Percentiles rank a stretch among this genome's conserved stretches.
These are phyloP conservation scores for Citrus hindsii DNA, from an alignment of 345 rosid genomes.

Conservation along the genomic window DNA sequence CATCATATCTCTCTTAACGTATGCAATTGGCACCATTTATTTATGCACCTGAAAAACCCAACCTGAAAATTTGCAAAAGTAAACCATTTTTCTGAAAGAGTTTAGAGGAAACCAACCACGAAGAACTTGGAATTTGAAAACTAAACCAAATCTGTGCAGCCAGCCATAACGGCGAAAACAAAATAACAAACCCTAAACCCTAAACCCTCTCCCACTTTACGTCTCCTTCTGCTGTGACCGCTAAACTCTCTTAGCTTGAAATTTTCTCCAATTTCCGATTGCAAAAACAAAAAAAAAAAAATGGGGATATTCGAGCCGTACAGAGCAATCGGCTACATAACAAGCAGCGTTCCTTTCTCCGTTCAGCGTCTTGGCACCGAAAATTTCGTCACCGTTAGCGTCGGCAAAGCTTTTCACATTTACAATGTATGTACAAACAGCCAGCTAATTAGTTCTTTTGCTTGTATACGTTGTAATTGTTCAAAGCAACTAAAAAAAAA, in stretches of 20 bases:
- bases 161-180: too few species aligned
- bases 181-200: background rate
- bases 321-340: conserved; percentile 88
- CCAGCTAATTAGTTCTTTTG: background rate
- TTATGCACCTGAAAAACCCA: too few species aligned
- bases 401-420: conserved; percentile 91
- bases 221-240: background rate
- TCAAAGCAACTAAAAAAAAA: background rate
- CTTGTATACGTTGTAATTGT: background rate
- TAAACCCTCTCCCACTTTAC: background rate
- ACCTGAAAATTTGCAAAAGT: too few species aligned
- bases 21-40: too few species aligned
- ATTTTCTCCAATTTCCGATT: background rate
- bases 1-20: too few species aligned
- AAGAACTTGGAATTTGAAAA: too few species aligned
- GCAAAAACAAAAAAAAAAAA: background rate
- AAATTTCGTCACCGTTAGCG: conserved; percentile 86
- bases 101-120: too few species aligned
- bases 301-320: conserved; percentile 96
- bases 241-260: background rate
- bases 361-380: conserved; percentile 88
- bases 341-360: conserved; percentile 76
- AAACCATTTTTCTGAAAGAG: too few species aligned
- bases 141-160: too few species aligned
- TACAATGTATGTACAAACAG: conserved; percentile 43